Conservation (phyloP, 164 flowering plant genomes). For the Chimonanthus salicifolius region DNA sequence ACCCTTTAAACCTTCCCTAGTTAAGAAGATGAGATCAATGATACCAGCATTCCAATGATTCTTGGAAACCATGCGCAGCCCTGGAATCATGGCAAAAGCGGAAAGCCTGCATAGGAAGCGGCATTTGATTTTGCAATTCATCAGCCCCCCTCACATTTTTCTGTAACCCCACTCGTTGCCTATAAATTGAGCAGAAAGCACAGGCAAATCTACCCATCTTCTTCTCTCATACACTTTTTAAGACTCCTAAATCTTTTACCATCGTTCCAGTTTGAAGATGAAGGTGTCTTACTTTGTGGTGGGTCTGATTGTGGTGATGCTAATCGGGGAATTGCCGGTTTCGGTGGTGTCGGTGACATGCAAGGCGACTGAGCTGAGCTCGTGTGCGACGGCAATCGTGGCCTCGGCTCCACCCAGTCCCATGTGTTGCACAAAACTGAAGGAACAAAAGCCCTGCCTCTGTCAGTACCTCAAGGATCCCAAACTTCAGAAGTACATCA, state of each 20-base stretch:
- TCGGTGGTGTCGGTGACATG: conserved; percentile 2
- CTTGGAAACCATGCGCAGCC: conserved; percentile 3
- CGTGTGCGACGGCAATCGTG: conserved; percentile 2
- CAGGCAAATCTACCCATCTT: not conserved
- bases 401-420: not conserved
- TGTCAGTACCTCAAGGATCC: conserved; percentile 11
- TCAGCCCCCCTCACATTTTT: not conserved
- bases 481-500: conserved; percentile 1
- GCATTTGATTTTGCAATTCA: not conserved
- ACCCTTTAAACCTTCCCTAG: not conserved
- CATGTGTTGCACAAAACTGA: conserved; percentile 6
- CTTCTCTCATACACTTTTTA: not conserved
- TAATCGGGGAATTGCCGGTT: not conserved
- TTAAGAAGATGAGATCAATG: not conserved
- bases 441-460: conserved; percentile 12
- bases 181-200: conserved; percentile 5
- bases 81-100: not conserved
- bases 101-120: not conserved
- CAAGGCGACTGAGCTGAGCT: not conserved
- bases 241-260: not conserved
- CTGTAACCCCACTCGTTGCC: not conserved
- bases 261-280: not conserved
- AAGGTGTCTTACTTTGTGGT: not conserved
- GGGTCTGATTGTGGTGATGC: not conserved
- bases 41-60: not conserved